Conservation (phyloP, 768 basidiomycete genomes). For the Psilocybe azurescens region DNA sequence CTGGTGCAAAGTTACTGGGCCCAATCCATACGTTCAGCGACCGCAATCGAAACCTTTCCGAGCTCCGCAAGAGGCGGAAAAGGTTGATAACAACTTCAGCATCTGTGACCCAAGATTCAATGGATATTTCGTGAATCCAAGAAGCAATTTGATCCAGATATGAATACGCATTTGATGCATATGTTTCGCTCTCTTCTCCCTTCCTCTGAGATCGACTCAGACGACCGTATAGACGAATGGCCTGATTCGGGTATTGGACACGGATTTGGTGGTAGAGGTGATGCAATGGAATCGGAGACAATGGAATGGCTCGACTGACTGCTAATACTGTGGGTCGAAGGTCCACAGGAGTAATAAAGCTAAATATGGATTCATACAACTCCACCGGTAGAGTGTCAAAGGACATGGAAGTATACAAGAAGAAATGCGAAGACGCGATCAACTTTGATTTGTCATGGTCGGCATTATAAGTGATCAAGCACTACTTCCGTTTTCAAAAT, state of each 20-base stretch:
- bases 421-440: not conserved
- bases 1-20: constrained; percentile 76
- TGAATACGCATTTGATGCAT: not conserved
- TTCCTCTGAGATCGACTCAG: constrained; percentile 38
- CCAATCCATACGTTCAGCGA: constrained; percentile 72
- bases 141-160: constrained; percentile 24
- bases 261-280: constrained; percentile 65
- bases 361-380: constrained; percentile 65
- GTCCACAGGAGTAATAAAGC: constrained; percentile 48
- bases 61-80: constrained; percentile 42
- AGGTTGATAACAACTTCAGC: constrained; percentile 77
- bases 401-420: constrained; percentile 25
- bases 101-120: constrained; percentile 74
- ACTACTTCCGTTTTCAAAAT: not conserved
- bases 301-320: constrained; percentile 67
- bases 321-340: constrained; percentile 61
- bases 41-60: constrained; percentile 42
- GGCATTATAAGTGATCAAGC: not conserved
- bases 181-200: not conserved
- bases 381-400: constrained; percentile 61
- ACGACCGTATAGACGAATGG: constrained; percentile 60
- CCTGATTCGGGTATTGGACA: constrained; percentile 55
- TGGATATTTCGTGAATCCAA: constrained; percentile 53
- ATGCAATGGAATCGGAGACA: constrained; percentile 56
- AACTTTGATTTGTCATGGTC: not conserved